Conservation (phyloP, 2,329 filamentous ascomycete species). For the Nothopassalora personata region DNA sequence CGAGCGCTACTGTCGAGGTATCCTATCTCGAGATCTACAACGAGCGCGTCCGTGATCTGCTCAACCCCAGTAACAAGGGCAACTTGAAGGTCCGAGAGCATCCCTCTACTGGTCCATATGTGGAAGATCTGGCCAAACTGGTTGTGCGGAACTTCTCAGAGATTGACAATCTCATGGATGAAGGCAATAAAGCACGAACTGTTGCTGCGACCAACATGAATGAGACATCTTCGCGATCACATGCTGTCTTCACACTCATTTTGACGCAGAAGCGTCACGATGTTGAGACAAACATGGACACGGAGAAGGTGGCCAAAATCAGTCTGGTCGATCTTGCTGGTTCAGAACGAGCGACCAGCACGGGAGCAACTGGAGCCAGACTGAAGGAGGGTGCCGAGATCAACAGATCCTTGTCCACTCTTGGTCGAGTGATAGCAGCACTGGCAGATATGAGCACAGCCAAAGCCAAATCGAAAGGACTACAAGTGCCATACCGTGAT, state of each 20-base stretch:
- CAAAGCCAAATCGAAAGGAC: constrained; percentile 74
- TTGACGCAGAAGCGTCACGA: constrained; percentile 91
- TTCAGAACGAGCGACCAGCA: constrained; percentile 95
- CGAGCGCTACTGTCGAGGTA: constrained; percentile 90
- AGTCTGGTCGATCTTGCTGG: constrained; percentile 96
- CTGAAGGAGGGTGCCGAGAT: constrained; percentile 98
- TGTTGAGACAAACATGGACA: constrained; percentile 88
- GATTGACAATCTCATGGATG: constrained; percentile 97
- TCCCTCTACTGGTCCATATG: constrained; percentile 94
- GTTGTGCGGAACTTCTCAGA: constrained; percentile 90
- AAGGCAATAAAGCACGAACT: constrained; percentile 96
- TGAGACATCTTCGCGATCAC: constrained; percentile 95
- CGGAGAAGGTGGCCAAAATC: constrained; percentile 87
- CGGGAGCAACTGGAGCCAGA: constrained; percentile 88
- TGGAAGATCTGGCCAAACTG: constrained; percentile 93
- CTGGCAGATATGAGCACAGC: constrained; percentile 82
- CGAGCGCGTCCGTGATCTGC: constrained; percentile 87
- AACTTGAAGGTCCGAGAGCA: constrained; percentile 97
- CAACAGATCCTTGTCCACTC: constrained; percentile 90
- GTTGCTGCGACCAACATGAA: constrained; percentile 99
- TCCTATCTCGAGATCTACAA: constrained; percentile 99
- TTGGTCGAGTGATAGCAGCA: constrained; percentile 95
- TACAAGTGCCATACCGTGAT: constrained; percentile 91
- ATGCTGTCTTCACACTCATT: constrained; percentile 95
- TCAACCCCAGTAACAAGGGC: constrained; percentile 92